These are phyloP conservation scores for Lecanosticta acicola DNA, from an alignment of 2,329 filamentous ascomycete genomes.

Conservation along the genomic window DNA sequence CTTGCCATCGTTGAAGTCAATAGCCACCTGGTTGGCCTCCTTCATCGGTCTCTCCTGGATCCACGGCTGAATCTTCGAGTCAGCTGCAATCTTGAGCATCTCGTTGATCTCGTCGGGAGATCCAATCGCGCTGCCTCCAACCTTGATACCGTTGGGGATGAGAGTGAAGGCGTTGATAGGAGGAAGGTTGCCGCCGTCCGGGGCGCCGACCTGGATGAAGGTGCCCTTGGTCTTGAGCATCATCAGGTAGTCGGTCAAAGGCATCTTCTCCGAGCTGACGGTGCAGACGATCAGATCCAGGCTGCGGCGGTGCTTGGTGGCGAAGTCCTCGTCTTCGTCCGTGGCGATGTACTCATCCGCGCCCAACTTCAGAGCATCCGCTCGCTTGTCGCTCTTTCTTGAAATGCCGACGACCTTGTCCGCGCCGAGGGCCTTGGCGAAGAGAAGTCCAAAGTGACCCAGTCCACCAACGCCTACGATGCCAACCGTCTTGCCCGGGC, in stretches of 20 bases:
- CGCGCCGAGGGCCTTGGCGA: constrained; percentile 63
- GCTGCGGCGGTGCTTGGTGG: constrained; percentile 45
- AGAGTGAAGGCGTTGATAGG: constrained; percentile 53
- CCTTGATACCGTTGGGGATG: constrained; percentile 49
- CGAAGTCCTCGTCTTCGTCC: constrained; percentile 56
- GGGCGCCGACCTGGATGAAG: constrained; percentile 62
- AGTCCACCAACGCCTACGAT: constrained; percentile 57
- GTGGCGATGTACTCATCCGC: constrained; percentile 55
- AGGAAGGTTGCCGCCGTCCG: constrained; percentile 52
- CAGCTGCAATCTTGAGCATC: constrained; percentile 56
- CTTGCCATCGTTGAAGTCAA: constrained; percentile 55
- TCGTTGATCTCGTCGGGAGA: constrained; percentile 52
- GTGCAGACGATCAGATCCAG: constrained; percentile 57
- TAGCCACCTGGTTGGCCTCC: constrained; percentile 52
- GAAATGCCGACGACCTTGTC: constrained; percentile 61
- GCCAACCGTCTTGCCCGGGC: constrained; percentile 64
- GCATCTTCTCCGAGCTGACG: constrained; percentile 56
- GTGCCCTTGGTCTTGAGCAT: constrained; percentile 55
- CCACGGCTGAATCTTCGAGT: constrained; percentile 55
- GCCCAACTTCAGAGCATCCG: constrained; percentile 56
- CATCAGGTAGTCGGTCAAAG: constrained; percentile 54
- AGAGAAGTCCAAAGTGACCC: constrained; percentile 64
- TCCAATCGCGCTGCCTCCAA: constrained; percentile 45
- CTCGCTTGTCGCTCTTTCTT: constrained; percentile 53
- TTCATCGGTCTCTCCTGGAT: constrained; percentile 57